Evolutionary conservation across 106 monocot genomes (phyloP).

Genomic region (Gastrodia elata): DNA sequence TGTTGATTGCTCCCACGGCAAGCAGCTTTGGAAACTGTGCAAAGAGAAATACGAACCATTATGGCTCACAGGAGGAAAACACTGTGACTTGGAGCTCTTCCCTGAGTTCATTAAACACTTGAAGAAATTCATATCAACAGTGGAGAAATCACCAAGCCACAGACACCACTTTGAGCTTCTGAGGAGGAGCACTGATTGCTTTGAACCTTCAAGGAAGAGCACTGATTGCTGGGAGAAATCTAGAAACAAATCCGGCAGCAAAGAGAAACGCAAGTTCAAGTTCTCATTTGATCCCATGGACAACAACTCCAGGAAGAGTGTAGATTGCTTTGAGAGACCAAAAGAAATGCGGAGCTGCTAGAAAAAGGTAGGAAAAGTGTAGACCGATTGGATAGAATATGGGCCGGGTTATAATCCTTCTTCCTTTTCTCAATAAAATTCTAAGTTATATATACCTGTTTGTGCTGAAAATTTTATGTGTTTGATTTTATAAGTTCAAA

Average conservation of each 20-base stretch:
- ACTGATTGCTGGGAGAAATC: constrained; percentile 30
- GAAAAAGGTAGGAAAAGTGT: constrained; percentile 56
- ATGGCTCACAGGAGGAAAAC: constrained; percentile 26
- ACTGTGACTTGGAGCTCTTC: constrained; percentile 21
- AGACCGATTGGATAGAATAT: constrained; percentile 54
- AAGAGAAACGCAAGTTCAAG: constrained; percentile 34
- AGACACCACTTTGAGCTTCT: constrained; percentile 5
- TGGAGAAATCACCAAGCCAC: constrained; percentile 1
- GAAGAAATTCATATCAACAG: constrained; percentile 20
- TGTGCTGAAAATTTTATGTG: background rate
- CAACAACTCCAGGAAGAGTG: constrained; percentile 46
- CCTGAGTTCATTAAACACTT: constrained; percentile 17
- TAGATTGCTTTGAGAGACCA: constrained; percentile 32
- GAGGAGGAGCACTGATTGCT: constrained; percentile 25
- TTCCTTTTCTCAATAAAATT: background rate
- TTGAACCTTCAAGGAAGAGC: constrained; percentile 41
- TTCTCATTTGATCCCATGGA: constrained; percentile 39
- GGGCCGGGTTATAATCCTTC: constrained; percentile 23
- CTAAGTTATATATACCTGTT: background rate
- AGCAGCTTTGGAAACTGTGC: constrained; percentile 21
- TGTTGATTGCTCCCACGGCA: constrained; percentile 23
- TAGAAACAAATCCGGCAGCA: constrained; percentile 4
- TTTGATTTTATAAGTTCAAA: background rate
- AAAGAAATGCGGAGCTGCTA: constrained; percentile 25
- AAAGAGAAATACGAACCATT: constrained; percentile 21